Conservation (phyloP, 305 asterid species). For the Fraxinus baroniana region DNA sequence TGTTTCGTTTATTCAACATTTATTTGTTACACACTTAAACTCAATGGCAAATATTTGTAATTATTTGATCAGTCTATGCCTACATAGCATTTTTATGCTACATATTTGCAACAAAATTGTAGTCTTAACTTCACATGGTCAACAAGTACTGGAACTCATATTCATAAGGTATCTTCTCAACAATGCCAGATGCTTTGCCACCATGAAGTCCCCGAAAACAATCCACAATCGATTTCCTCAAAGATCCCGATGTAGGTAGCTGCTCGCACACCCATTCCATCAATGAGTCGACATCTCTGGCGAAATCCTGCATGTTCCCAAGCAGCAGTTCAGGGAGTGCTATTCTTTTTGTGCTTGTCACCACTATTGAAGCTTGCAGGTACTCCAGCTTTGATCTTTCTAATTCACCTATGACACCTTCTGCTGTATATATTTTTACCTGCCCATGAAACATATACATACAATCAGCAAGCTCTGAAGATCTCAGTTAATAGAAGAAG, state of each 20-base stretch:
- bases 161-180: constrained; percentile 73
- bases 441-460: constrained; percentile 12
- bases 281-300: constrained; percentile 47
- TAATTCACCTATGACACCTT: constrained; percentile 60
- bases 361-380: constrained; percentile 73
- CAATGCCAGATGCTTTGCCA: constrained; percentile 39
- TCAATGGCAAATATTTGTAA: not conserved
- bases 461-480: not conserved
- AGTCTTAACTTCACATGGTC: constrained; percentile 30
- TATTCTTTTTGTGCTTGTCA: constrained; percentile 48
- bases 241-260: constrained; percentile 72
- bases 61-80: not conserved
- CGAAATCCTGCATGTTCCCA: constrained; percentile 58
- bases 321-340: constrained; percentile 72
- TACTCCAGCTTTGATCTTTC: constrained; percentile 73
- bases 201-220: constrained; percentile 52
- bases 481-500: not conserved
- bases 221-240: constrained; percentile 80
- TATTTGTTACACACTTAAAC: not conserved
- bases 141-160: constrained; percentile 75
- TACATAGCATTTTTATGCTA: not conserved
- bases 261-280: constrained; percentile 81
- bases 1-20: not conserved
- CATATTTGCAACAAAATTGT: not conserved
- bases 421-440: constrained; percentile 81